Evolutionary conservation across 2,329 filamentous ascomycete species (phyloP), one percentile per base, ranked within the genome.

Genomic region (Sporothrix pallida): DNA sequence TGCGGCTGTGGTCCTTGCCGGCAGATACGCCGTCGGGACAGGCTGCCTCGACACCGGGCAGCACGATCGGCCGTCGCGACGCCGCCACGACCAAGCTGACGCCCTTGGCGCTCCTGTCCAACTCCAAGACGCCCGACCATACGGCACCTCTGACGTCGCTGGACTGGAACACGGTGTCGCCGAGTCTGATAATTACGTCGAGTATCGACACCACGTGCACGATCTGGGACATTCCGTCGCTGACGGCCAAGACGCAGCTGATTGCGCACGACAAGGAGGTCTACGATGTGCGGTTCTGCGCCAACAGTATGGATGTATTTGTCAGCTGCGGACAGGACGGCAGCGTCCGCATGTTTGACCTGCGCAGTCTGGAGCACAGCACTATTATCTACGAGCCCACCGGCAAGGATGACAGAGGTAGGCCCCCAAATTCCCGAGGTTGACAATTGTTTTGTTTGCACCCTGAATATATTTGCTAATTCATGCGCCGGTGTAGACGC

Each of bases 211-310:
- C 96, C 1, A 99, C 96, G 6, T 99, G 96, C 83, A 99, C 96
- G 4, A 99, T 99, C 77, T 99, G 96, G 96, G 96, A 99, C 81
- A 99, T 99, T 73, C 96, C 96, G 3, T 98, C 96, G 0, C 86
- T 99, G 76, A 99, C 96, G 0, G 96, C 96, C 71, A 99, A 99
- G 84, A 99, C 96, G 1, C 96, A 99, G 81, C 86, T 99, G 63
- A 99, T 99, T 82, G 96, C 96, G 23, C 96, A 99, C 81, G 96
- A 99, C 84, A 98, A 98, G 83, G 96, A 99, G 83, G 96, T 99
- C 6, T 99, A 97, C 79, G 96, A 99, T 81, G 96, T 99, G 67
- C 91, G 96, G 23, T 99, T 99, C 83, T 99, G 96, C 83, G 96
- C 96, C 68, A 96, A 97, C 78, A 98, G 94, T 78, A 94, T 97